phyloP scores from a whole-genome alignment of 2,329 filamentous ascomycete genomes.

The Cadophora luteo-olivacea region DNA sequence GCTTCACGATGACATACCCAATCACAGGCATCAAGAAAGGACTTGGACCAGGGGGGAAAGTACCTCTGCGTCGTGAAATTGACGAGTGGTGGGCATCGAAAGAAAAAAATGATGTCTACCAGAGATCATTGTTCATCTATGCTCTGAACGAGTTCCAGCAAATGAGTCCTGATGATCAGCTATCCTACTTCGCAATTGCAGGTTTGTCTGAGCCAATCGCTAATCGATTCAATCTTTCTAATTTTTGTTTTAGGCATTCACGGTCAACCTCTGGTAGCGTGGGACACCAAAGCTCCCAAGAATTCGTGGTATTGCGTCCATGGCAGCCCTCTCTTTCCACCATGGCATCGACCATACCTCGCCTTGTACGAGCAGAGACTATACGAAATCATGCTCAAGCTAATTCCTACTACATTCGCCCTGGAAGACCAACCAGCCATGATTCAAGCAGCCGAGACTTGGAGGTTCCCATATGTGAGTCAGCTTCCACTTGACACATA shows the following conservation, averaged over 20 bases:
- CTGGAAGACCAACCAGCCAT: constrained; percentile 24
- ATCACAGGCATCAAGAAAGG: constrained; percentile 32
- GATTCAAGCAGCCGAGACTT: constrained; percentile 45
- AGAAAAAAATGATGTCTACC: constrained; percentile 28
- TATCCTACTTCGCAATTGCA: constrained; percentile 31
- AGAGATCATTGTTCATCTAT: constrained; percentile 31
- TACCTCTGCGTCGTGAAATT: constrained; percentile 31
- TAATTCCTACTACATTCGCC: constrained; percentile 30
- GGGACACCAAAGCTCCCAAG: constrained; percentile 25
- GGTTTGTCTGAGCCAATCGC: constrained; percentile 12
- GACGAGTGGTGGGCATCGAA: constrained; percentile 32
- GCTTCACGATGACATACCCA: constrained; percentile 21
- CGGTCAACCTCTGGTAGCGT: constrained; percentile 27
- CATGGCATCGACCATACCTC: constrained; percentile 62
- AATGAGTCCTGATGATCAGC: constrained; percentile 27
- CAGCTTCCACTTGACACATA: too few relatives aligned
- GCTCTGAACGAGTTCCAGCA: constrained; percentile 28
- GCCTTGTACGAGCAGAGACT: constrained; percentile 58
- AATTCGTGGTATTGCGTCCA: constrained; percentile 76
- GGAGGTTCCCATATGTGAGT: constrained; percentile 52
- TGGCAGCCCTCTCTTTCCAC: constrained; percentile 57
- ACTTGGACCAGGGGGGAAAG: constrained; percentile 24
- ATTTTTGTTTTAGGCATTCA: constrained; percentile 26
- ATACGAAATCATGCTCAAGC: constrained; percentile 30
- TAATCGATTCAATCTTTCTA: neutral